Evolutionary conservation across 306 rosid species (phyloP), one percentile per base, ranked within the genome.

Genomic region (Oemleria cerasiformis): DNA sequence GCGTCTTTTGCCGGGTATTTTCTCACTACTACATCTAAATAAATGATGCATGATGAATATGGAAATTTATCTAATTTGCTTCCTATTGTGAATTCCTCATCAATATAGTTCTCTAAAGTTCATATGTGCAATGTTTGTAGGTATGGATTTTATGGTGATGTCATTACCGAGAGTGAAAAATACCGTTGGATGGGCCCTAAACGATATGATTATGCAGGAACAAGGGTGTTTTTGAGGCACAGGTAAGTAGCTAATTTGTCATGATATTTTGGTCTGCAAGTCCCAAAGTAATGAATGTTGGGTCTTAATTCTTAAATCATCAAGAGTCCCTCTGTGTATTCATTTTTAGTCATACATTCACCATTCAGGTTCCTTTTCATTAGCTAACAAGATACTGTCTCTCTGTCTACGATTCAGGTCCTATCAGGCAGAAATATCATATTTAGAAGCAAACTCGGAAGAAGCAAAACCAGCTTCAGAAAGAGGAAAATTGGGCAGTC

Each of bases 61-160:
- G 74, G 50, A 66, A 66, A 16, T 30, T 54, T 19, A 36, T 6
- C 57, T 48, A 67, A 53, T 77, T 7, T 70, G 21, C 19, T 21
- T 75, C 34, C 53, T 63, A 40, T 51, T 65, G 67, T 86, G 50
- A 45, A 48, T 67, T 50, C 62, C 67, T 63, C 57, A 68, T 67
- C 30, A 70, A 63, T 54, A 70, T 30, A 62, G 59, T 74, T 73
- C 25, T 77, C 71, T 66, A 60, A 76, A 82, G 70, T 56, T 71
- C 53, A 75, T 65, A 36, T 79, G 74, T 74, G 42, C 63, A 17
- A 79, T 76, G 36, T 45, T 68, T 43, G 61, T 83, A 93, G 97
- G 88, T 93, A 93, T 72, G 98, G 98, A 55, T 93, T 93, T 85
- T 93, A 93, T 82, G 98, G 98, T 63, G 98, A 93, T 84, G 98